Conservation (phyloP, 2,329 filamentous ascomycete genomes). For the Ceratocystis huliohia region DNA sequence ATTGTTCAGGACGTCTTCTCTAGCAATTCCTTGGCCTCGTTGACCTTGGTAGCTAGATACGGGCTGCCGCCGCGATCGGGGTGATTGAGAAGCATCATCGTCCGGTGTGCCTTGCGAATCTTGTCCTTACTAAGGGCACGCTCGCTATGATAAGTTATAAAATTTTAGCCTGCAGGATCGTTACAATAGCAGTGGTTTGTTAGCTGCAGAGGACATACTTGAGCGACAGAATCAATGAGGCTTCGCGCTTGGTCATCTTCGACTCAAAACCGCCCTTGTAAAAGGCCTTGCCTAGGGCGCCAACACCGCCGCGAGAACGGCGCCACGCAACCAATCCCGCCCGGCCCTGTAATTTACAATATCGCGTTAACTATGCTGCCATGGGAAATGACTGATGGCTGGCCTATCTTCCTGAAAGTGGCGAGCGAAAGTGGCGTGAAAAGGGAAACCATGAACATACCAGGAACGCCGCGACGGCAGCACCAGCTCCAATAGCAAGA, state of each 20-base stretch:
- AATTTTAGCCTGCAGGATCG: neutral
- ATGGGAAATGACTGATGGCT: too few species aligned
- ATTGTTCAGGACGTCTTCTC: slow-evolving; percentile 50
- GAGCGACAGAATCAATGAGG: slow-evolving; percentile 77
- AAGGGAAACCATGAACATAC: slow-evolving; percentile 31
- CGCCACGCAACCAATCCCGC: slow-evolving; percentile 83
- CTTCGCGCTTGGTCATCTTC: slow-evolving; percentile 87
- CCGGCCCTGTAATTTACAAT: slow-evolving; percentile 52
- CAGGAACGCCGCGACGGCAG: slow-evolving; percentile 41
- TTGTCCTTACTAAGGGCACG: slow-evolving; percentile 81
- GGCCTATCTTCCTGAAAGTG: too few species aligned
- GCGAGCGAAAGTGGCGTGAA: neutral
- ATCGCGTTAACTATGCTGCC: too few species aligned
- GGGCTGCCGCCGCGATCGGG: slow-evolving; percentile 94
- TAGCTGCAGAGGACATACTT: slow-evolving; percentile 44
- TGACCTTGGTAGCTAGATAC: slow-evolving; percentile 93
- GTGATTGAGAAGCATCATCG: slow-evolving; percentile 94
- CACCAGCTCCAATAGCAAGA: slow-evolving; percentile 36
- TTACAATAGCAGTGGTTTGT: slow-evolving; percentile 12
- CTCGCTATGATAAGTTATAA: slow-evolving; percentile 46
- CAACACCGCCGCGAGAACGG: slow-evolving; percentile 63
- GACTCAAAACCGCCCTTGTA: slow-evolving; percentile 98
- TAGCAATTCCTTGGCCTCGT: slow-evolving; percentile 92
- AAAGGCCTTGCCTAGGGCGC: slow-evolving; percentile 75
- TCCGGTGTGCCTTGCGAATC: slow-evolving; percentile 87